Base-by-base conservation (phyloP, 1,284 basidiomycete genomes). In the Gastroboletus turbinatus region DNA sequence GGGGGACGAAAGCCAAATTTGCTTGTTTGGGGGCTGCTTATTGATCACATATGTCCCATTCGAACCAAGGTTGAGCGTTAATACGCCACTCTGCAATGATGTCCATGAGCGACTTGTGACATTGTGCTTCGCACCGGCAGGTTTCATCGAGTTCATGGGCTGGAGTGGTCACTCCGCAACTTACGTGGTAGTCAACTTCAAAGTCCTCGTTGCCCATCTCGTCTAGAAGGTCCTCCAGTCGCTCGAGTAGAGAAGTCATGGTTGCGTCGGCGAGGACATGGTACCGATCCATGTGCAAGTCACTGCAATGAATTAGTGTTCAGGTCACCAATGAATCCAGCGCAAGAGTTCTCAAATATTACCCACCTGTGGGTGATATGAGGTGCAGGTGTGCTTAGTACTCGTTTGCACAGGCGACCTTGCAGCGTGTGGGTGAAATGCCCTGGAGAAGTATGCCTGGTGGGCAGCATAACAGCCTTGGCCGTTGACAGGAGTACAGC, bases 11-110 rank as follows among this genome's bases (percentile, higher is more conserved):
- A 99, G 80, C 96, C 96, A 99, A 68, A 99, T 98, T 73, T 99
- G 97, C 74, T 95, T 94, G 71, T 98, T 98, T 6, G 97, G 96
- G 10, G 96, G 96, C 74, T 99, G 96, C 79, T 99, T 99, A 78
- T 99, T 99, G 77, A 99, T 92, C 40, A 98, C 96, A 76, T 98
- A 99, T n/a, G 93, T 98, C 19, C 96, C 96, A 59, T 90, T 79
- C 9, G 82, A 78, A 35, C 91, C 94, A 19, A 98, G 79, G 46
- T 81, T 80, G 50, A 98, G 82, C 3, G 94, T 99, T 56, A 99
- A 76, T 32, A 99, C 96, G 25, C 96, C 96, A 63, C 87, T 85
- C 90, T 93, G 69, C 16, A 42, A 55, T 21, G 46, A 51, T 55
- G 33, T 36, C 21, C 52, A 13, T 71, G 14, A 70, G 58, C 19